A percentile compares a stretch with the other conserved stretches of the same genome.
These are phyloP conservation scores for Chamaecrista fasciculata DNA, from an alignment of 306 rosid genomes.

Conservation along the genomic window DNA sequence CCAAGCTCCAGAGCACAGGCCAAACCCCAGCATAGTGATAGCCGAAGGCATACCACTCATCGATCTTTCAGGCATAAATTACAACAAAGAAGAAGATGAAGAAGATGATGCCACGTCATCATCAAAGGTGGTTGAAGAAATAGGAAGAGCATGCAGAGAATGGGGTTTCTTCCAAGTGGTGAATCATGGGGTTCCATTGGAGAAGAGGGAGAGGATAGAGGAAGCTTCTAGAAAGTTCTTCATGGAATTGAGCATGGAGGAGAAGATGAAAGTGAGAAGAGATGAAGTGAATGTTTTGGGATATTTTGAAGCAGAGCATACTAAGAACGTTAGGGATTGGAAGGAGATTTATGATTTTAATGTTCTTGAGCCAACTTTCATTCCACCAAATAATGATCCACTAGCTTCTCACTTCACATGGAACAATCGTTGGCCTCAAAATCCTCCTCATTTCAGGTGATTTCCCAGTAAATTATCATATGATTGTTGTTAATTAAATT, in stretches of 20 bases:
- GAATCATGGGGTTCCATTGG: slow-evolving; percentile 63
- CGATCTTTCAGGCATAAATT: neutral
- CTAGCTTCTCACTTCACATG: slow-evolving; percentile 31
- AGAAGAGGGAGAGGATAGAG: slow-evolving; percentile 35
- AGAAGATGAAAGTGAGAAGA: slow-evolving; percentile 58
- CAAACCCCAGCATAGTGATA: neutral
- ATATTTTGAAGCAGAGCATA: slow-evolving; percentile 67
- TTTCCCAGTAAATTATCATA: too few relatives aligned
- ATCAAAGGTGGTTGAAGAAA: neutral
- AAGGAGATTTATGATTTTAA: slow-evolving; percentile 80
- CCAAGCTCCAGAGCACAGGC: neutral
- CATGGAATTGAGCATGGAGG: slow-evolving; percentile 41
- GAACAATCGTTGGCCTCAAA: slow-evolving; percentile 75
- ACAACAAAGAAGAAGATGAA: neutral
- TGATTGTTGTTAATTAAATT: too few relatives aligned
- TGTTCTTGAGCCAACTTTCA: slow-evolving; percentile 48
- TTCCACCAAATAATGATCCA: slow-evolving; percentile 38
- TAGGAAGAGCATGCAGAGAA: neutral
- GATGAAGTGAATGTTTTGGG: slow-evolving; percentile 57
- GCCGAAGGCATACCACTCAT: neutral
- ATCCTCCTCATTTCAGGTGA: slow-evolving; percentile 60
- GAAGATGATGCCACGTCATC: neutral
- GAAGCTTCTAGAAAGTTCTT: slow-evolving; percentile 49
- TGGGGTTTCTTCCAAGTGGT: slow-evolving; percentile 36
- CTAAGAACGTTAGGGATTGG: slow-evolving; percentile 86